These are phyloP conservation scores for Patellifolia procumbens DNA, from an alignment of 179 eudicot genomes.

Conservation along the genomic window DNA sequence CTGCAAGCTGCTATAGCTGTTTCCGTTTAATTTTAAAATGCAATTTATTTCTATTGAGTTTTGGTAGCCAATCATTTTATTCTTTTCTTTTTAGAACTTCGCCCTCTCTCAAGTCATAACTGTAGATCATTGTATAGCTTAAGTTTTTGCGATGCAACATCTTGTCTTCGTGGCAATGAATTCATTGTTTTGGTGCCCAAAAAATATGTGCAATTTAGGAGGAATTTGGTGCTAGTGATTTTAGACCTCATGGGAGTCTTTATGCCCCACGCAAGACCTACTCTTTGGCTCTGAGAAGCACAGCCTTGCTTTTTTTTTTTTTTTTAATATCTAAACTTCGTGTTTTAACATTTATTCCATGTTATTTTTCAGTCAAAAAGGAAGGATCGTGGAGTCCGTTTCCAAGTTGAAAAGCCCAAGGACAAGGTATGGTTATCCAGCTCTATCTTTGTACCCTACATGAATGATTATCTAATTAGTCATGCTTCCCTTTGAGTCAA, in stretches of 20 bases:
- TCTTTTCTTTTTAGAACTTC: not conserved
- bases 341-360: not conserved
- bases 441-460: not conserved
- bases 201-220: not conserved
- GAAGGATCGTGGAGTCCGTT: constrained; percentile 41
- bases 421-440: constrained; percentile 26
- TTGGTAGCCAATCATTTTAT: not conserved
- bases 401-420: constrained; percentile 38
- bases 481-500: not conserved
- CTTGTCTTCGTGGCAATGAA: not conserved
- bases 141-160: not conserved
- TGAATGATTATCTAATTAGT: not conserved
- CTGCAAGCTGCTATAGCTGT: not conserved
- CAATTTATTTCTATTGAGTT: not conserved
- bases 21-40: too few species aligned
- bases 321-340: not conserved
- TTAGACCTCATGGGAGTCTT: not conserved
- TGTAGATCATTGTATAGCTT: not conserved
- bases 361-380: constrained; percentile 36
- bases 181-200: too few species aligned
- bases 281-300: not conserved
- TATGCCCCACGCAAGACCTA: not conserved
- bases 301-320: not conserved
- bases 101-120: too few species aligned
- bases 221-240: not conserved